A percentile compares a stretch with the other conserved stretches of the same genome.
Evolutionary conservation across 2,329 filamentous ascomycete genomes (phyloP).

Genomic region (Aspergillus bombycis): DNA sequence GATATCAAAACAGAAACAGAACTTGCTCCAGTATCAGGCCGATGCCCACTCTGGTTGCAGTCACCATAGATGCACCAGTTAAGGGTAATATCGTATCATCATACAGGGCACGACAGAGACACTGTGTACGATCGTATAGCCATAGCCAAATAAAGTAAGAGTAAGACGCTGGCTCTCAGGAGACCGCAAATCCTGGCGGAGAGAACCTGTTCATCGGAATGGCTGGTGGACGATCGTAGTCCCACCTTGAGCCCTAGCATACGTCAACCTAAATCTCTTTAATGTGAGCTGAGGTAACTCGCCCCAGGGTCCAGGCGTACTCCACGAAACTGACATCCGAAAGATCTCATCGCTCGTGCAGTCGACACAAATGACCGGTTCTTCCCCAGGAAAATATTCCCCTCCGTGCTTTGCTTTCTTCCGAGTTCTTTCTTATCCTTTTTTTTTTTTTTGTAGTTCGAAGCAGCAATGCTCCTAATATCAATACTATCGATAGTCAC

Average conservation of each 20-base stretch:
- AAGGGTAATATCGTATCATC: background rate
- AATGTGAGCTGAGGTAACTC: background rate
- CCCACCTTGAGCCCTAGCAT: slow-evolving; percentile 1
- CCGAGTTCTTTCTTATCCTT: background rate
- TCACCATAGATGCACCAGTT: background rate
- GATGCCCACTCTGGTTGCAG: background rate
- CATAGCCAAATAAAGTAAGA: background rate
- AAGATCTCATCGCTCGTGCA: slow-evolving; percentile 5
- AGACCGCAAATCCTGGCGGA: background rate
- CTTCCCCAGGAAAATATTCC: slow-evolving; percentile 1
- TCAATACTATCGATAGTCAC: background rate
- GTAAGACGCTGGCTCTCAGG: background rate
- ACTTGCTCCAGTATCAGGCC: background rate
- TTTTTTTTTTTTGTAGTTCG: background rate
- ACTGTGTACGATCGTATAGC: background rate
- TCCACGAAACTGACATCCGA: slow-evolving; percentile 1
- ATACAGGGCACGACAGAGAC: background rate
- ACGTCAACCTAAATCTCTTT: slow-evolving; percentile 6
- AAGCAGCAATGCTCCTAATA: slow-evolving; percentile 1
- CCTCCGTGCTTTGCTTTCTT: background rate
- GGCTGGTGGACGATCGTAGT: slow-evolving; percentile 1
- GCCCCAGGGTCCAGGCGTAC: slow-evolving; percentile 2
- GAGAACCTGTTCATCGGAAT: slow-evolving; percentile 5
- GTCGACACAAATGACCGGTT: slow-evolving; percentile 4
- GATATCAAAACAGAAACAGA: background rate